A percentile compares a stretch with the other conserved stretches of the same genome.
Evolutionary conservation across 2,329 filamentous ascomycete genomes (phyloP).

Genomic region (Curvularia hawaiiensis): DNA sequence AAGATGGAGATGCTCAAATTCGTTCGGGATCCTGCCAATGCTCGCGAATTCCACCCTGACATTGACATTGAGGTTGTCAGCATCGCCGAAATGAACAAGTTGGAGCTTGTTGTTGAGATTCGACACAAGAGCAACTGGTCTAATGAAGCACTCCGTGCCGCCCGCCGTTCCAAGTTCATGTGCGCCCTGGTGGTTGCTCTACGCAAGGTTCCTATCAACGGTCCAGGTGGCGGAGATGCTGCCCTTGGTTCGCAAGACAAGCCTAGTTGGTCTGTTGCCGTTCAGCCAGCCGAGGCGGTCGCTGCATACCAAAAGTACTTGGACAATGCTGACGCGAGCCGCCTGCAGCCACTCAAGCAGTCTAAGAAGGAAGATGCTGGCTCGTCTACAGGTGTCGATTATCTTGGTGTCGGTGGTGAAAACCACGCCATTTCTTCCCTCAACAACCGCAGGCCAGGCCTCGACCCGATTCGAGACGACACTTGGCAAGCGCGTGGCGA

Average conservation of each 20-base stretch:
- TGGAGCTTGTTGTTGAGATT: conserved; percentile 81
- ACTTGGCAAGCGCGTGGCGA: conserved; percentile 51
- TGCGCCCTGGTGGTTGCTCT: conserved; percentile 86
- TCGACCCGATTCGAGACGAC: conserved; percentile 53
- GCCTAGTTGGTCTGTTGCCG: conserved; percentile 79
- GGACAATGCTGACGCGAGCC: conserved; percentile 63
- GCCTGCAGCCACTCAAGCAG: conserved; percentile 64
- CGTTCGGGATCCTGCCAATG: conserved; percentile 81
- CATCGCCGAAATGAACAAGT: conserved; percentile 85
- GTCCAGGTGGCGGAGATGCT: conserved; percentile 73
- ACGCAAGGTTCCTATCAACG: conserved; percentile 84
- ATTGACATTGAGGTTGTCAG: conserved; percentile 77
- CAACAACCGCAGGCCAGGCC: conserved; percentile 50
- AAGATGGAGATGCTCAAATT: conserved; percentile 85
- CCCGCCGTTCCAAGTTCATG: conserved; percentile 93
- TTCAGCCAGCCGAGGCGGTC: conserved; percentile 71
- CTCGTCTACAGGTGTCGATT: conserved; percentile 42
- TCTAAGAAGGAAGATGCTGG: conserved; percentile 33
- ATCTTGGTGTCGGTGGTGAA: conserved; percentile 43
- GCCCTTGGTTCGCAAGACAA: conserved; percentile 69
- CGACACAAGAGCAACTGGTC: conserved; percentile 75
- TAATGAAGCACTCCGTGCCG: conserved; percentile 78
- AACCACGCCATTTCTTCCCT: conserved; percentile 51
- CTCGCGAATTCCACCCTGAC: conserved; percentile 87
- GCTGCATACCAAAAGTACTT: conserved; percentile 61